Evolutionary conservation across 306 rosid species (phyloP).

Genomic region (Medicago arabica): DNA sequence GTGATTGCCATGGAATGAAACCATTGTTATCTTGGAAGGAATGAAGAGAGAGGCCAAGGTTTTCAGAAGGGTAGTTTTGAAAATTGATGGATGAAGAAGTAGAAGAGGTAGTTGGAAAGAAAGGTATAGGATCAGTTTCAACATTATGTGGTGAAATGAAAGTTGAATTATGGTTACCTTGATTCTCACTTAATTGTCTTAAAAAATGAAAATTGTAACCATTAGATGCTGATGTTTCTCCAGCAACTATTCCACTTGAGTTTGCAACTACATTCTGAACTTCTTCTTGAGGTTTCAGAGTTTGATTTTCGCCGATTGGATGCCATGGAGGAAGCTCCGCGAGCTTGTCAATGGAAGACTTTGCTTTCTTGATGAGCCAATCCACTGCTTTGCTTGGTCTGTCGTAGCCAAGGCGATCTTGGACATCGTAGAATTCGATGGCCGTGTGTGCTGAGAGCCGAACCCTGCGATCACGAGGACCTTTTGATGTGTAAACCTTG

Average conservation of each 20-base stretch:
- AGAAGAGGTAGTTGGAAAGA: conserved; percentile 61
- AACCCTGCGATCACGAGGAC: conserved; percentile 77
- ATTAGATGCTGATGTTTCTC: conserved; percentile 51
- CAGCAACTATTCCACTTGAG: neutral
- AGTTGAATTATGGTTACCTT: conserved; percentile 33
- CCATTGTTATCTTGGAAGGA: conserved; percentile 57
- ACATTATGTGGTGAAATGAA: conserved; percentile 48
- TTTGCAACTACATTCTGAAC: conserved; percentile 14
- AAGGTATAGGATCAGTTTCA: conserved; percentile 49
- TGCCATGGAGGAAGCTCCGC: conserved; percentile 75
- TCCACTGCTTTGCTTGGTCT: conserved; percentile 88
- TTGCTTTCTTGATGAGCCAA: conserved; percentile 89
- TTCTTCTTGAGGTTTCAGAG: conserved; percentile 22
- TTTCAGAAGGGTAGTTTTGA: conserved; percentile 54
- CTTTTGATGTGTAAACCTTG: conserved; percentile 79
- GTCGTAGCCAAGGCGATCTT: conserved; percentile 85
- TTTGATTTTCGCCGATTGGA: conserved; percentile 31
- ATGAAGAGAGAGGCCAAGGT: conserved; percentile 84
- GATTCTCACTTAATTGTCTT: conserved; percentile 45
- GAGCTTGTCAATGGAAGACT: conserved; percentile 72
- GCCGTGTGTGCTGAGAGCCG: conserved; percentile 85
- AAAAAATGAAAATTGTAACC: conserved; percentile 57
- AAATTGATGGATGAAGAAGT: conserved; percentile 62
- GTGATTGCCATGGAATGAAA: conserved; percentile 48
- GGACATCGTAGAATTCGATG: conserved; percentile 86